phyloP scores from a whole-genome alignment of 106 monocot species.

The Phalaenopsis aphrodite region DNA sequence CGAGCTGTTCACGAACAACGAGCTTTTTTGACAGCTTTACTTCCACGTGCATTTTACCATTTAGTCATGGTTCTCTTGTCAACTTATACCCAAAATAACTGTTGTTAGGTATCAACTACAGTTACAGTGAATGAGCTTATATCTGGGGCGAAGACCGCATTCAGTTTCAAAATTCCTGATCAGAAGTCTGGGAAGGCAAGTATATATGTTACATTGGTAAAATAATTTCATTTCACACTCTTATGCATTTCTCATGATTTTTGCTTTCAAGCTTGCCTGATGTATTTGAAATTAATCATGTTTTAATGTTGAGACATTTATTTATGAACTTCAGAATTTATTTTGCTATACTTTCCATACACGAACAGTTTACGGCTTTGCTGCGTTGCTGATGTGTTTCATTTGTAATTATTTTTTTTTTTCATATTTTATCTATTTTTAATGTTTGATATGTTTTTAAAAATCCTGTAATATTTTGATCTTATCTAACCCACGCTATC shows the following conservation, averaged over 20 bases:
- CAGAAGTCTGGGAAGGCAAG: conserved; percentile 70
- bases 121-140: conserved; percentile 43
- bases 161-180: conserved; percentile 69
- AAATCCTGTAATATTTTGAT: background rate
- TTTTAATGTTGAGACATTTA: background rate
- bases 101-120: conserved; percentile 53
- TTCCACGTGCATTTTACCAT: background rate
- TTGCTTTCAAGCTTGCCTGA: background rate
- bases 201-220: background rate
- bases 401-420: no score
- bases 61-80: background rate
- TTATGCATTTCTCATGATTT: background rate
- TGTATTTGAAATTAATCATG: background rate
- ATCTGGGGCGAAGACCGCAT: conserved; percentile 39
- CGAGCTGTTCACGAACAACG: background rate
- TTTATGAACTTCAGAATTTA: background rate
- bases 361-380: no score
- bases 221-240: background rate
- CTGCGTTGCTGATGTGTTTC: no score
- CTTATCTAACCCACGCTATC: background rate
- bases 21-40: background rate
- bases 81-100: background rate
- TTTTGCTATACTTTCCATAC: no score
- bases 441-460: no score
- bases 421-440: no score